Evolutionary conservation across 495 filamentous ascomycete genomes (phyloP).

Genomic region (Apiosordaria backusii): DNA sequence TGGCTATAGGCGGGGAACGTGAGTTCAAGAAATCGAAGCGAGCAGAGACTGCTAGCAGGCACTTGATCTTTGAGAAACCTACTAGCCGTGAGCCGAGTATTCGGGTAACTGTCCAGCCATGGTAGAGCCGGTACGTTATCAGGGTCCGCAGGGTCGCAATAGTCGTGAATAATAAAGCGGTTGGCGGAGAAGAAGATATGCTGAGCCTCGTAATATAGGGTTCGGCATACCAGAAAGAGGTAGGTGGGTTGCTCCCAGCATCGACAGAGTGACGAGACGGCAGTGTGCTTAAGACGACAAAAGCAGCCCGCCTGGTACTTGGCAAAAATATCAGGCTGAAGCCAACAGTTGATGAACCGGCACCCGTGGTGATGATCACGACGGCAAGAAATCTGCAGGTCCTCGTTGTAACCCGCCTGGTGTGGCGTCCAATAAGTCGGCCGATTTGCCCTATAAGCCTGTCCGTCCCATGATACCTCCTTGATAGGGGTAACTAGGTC

Average conservation of each 20-base stretch:
- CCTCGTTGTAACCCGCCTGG: not conserved
- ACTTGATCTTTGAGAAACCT: constrained; percentile 15
- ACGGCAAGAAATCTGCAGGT: not conserved
- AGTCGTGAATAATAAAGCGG: constrained; percentile 18
- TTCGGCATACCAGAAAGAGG: constrained; percentile 15
- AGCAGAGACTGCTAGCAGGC: constrained; percentile 8
- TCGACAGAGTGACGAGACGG: not conserved
- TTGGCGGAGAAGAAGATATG: constrained; percentile 17
- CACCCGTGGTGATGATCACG: not conserved
- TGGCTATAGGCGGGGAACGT: not conserved
- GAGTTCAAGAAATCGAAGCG: constrained; percentile 11
- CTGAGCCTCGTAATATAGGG: constrained; percentile 13
- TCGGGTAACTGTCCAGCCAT: constrained; percentile 11
- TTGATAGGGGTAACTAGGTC: constrained; percentile 17
- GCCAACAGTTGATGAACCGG: not conserved
- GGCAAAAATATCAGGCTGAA: not conserved
- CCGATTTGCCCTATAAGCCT: not conserved
- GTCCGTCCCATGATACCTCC: constrained; percentile 13
- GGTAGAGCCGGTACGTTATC: not conserved
- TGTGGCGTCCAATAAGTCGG: not conserved
- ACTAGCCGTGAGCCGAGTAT: constrained; percentile 8
- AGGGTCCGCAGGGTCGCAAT: not conserved
- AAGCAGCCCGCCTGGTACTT: not conserved
- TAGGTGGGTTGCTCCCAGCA: not conserved
- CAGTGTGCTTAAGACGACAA: not conserved